Conservation (phyloP, 1,284 basidiomycete species). For the Moesziomyces sp. region DNA sequence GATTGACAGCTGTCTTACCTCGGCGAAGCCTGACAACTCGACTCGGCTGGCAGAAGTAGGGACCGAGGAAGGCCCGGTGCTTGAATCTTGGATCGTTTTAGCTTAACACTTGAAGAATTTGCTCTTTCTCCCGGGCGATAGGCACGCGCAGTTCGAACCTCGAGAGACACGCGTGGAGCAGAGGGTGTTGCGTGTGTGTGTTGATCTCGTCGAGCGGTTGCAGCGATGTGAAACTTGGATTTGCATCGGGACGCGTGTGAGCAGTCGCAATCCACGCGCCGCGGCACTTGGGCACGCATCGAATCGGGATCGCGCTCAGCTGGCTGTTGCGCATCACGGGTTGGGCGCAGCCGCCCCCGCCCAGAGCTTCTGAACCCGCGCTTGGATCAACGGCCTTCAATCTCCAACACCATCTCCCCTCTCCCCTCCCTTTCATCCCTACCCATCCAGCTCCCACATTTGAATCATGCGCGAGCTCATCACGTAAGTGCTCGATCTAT, state of each 20-base stretch:
- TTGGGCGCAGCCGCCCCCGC: not conserved
- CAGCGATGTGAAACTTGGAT: not conserved
- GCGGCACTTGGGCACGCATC: not conserved
- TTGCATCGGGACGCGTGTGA: not conserved
- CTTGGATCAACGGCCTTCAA: constrained; percentile 22
- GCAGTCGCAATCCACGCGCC: constrained; percentile 1
- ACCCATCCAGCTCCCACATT: not conserved
- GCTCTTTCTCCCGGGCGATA: not conserved
- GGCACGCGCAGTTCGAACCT: too few species aligned
- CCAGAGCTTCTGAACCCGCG: constrained; percentile 1
- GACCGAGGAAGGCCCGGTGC: too few species aligned
- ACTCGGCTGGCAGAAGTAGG: too few species aligned
- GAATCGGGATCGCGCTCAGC: constrained; percentile 4
- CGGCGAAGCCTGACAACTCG: too few species aligned
- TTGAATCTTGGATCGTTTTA: too few species aligned
- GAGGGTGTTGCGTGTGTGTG: not conserved
- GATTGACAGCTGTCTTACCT: too few species aligned
- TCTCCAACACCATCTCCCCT: constrained; percentile 7
- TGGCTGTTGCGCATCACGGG: not conserved
- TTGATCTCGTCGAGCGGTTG: constrained; percentile 6
- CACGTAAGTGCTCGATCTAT: constrained; percentile 21
- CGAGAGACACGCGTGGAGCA: not conserved
- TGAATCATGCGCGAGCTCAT: constrained; percentile 46
- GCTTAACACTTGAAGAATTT: too few species aligned
- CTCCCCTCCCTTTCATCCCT: not conserved